Evolutionary conservation across 352 stramenopile genomes (phyloP).

Genomic region (Pilasporangium apinafurcum): DNA sequence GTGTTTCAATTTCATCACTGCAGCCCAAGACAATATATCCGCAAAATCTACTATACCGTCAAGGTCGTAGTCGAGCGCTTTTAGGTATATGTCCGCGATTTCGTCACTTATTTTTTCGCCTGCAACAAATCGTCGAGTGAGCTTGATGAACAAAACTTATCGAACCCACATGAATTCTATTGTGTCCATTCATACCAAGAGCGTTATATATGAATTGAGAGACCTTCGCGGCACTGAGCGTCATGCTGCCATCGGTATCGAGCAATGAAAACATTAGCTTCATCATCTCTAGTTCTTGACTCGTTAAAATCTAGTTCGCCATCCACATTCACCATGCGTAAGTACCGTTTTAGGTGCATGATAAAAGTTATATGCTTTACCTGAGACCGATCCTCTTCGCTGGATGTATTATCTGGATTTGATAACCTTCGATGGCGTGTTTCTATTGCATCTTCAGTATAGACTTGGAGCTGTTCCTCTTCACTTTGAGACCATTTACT

Average conservation of each 20-base stretch:
- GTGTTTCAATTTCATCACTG: constrained; percentile 66
- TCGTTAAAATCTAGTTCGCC: constrained; percentile 46
- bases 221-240: constrained; percentile 44
- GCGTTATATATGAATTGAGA: constrained; percentile 71
- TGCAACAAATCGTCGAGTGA: constrained; percentile 4
- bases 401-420: not conserved
- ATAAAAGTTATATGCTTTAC: too few species aligned
- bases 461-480: constrained; percentile 11
- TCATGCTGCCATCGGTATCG: constrained; percentile 69
- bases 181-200: constrained; percentile 27
- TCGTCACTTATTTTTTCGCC: constrained; percentile 46
- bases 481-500: constrained; percentile 61
- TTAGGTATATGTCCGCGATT: constrained; percentile 49
- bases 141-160: not conserved
- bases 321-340: too few species aligned
- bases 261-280: constrained; percentile 82
- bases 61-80: constrained; percentile 67
- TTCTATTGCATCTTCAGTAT: not conserved
- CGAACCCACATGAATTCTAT: not conserved
- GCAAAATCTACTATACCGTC: constrained; percentile 71
- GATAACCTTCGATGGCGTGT: not conserved
- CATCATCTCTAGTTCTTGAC: constrained; percentile 62
- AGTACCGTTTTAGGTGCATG: too few species aligned
- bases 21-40: constrained; percentile 72
- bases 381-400: constrained; percentile 20